Percentiles rank a stretch among this genome's conserved stretches.
phyloP scores from a whole-genome alignment of 768 basidiomycete species.

The Pleurotus cornucopiae region DNA sequence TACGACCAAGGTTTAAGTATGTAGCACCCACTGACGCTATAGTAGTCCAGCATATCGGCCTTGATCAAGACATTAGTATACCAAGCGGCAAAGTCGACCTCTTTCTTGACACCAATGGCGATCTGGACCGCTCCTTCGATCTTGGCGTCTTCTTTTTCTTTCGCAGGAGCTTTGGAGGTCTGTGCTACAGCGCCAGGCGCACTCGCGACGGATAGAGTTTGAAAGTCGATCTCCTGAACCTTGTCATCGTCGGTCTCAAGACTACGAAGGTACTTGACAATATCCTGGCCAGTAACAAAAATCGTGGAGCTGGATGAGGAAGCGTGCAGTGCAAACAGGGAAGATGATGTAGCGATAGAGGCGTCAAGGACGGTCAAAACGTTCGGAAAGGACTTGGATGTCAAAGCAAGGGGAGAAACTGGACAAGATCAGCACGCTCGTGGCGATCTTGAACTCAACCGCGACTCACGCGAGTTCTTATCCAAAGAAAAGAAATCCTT shows the following conservation, averaged over 20 bases:
- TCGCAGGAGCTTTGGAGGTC: slow-evolving; percentile 35
- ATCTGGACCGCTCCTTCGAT: slow-evolving; percentile 89
- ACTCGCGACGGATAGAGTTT: slow-evolving; percentile 38
- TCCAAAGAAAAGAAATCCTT: slow-evolving; percentile 79
- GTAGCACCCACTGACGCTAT: slow-evolving; percentile 97
- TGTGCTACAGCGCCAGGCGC: slow-evolving; percentile 30
- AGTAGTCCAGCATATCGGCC: slow-evolving; percentile 99
- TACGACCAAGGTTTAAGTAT: slow-evolving; percentile 98
- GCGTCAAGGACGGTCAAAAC: slow-evolving; percentile 75
- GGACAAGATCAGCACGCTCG: slow-evolving; percentile 11
- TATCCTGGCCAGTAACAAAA: slow-evolving; percentile 76
- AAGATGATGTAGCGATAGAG: slow-evolving; percentile 66
- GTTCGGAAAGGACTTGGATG: slow-evolving; percentile 58
- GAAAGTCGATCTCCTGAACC: slow-evolving; percentile 72
- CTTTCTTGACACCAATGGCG: slow-evolving; percentile 93
- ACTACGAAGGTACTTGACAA: slow-evolving; percentile 64
- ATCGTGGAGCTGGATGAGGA: slow-evolving; percentile 66
- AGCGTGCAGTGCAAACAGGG: slow-evolving; percentile 73
- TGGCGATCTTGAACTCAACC: neutral
- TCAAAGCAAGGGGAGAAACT: slow-evolving; percentile 85
- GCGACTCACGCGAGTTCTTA: slow-evolving; percentile 80
- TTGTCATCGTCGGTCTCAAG: slow-evolving; percentile 66
- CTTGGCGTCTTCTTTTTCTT: slow-evolving; percentile 72
- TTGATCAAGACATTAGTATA: slow-evolving; percentile 95
- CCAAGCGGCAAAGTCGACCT: slow-evolving; percentile 92